Base-by-base conservation (phyloP, 139 green algal species). In the Chlorokybus atmophyticus region DNA sequence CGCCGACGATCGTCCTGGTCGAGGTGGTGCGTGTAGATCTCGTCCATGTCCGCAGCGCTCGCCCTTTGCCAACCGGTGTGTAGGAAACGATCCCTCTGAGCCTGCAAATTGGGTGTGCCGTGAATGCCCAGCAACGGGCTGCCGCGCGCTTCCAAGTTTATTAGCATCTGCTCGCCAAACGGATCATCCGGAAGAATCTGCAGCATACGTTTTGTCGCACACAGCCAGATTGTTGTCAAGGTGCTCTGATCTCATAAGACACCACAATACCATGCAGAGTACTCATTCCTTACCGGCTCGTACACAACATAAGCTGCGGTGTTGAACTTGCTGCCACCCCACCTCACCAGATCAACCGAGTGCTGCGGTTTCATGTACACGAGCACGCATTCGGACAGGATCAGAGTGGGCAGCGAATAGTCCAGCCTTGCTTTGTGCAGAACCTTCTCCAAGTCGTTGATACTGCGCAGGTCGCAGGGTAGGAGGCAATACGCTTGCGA, bases 71-170 rank as follows among this genome's bases (percentile, higher is more conserved):
- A 94, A 7, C 79, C 81, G 27, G 47, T 53, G 24, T 62, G 23
- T 2, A 50, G 42, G 24, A 88, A 78, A 32, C 77, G 68, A 3
- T 29, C 28, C 54, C 54, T 17, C 19, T 93, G 84, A 0, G 74
- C 65, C 21, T 81, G 62, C 29, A 91, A 70, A 8, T 58, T 70
- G 5, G 80, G 75, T 0, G 85, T 91, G 50, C 57, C 64, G 14
- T 57, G 30, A 10, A 94, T 68, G 19, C 85, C 86, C 25, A 62
- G 59, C 44, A 95, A 65, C 0, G 87, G 76, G 50, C 85, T 93
- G 30, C 87, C 87, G 0, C 87, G 69, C 23, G 61, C 60, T 58
- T 73, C 64, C 2, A 72, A 29, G 28, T 73, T 73, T 17, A 26
- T 23, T 5, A 73, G 38, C 58, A 73, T 67, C 27, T 73, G 59